Conservation (phyloP, 345 rosid genomes). For the Eucalyptus polyanthemos region DNA sequence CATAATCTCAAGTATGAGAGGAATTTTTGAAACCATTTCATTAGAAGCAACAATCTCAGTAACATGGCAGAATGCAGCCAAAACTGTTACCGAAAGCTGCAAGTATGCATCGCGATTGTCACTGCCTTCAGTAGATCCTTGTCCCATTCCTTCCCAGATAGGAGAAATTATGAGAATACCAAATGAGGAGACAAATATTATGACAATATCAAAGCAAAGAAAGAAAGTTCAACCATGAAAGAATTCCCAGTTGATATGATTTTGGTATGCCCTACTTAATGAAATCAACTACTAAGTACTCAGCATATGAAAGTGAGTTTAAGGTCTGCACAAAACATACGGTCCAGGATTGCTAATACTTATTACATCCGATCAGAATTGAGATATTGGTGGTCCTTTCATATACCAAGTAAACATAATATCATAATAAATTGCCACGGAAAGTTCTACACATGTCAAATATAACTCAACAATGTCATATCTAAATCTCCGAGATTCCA, state of each 20-base stretch:
- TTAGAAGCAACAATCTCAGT: too few species aligned
- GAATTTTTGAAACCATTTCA: too few species aligned
- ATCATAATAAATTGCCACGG: too few species aligned
- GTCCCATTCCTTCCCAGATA: constrained; percentile 22
- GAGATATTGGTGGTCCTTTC: too few species aligned
- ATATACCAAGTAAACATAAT: too few species aligned
- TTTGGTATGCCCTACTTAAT: not conserved
- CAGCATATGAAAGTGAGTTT: not conserved
- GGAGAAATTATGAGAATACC: not conserved
- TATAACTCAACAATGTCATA: too few species aligned
- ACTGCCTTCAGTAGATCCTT: constrained; percentile 20
- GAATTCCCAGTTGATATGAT: not conserved
- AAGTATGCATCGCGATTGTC: constrained; percentile 61
- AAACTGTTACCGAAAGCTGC: constrained; percentile 49
- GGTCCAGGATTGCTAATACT: too few species aligned
- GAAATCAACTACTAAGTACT: not conserved
- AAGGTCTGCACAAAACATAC: not conserved
- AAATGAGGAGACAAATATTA: not conserved
- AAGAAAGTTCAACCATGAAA: not conserved
- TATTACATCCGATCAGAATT: too few species aligned
- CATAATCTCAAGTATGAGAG: too few species aligned
- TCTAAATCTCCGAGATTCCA: too few species aligned
- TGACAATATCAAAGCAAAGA: not conserved
- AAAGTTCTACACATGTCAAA: too few species aligned
- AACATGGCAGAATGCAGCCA: too few species aligned